These are phyloP conservation scores for Alternaria novae-zelandiae DNA, from an alignment of 2,329 filamentous ascomycete genomes.

Conservation along the genomic window DNA sequence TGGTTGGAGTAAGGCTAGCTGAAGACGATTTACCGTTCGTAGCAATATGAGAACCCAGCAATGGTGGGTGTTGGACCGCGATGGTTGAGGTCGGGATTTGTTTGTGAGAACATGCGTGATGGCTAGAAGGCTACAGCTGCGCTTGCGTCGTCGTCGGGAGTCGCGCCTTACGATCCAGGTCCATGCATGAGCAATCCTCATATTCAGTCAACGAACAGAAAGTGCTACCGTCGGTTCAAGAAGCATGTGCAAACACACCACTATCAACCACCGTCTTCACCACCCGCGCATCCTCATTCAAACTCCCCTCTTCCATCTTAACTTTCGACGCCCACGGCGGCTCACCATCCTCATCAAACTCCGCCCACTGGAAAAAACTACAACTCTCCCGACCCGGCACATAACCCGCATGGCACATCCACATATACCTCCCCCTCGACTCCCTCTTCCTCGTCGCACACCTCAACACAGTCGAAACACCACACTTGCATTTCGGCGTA, in stretches of 20 bases:
- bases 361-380: conserved; percentile 41
- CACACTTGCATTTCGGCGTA: conserved; percentile 81
- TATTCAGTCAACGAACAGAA: not conserved
- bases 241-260: not conserved
- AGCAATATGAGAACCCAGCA: not conserved
- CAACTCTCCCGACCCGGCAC: conserved; percentile 65
- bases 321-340: conserved; percentile 64
- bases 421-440: conserved; percentile 83
- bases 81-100: not conserved
- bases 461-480: conserved; percentile 70
- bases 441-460: conserved; percentile 81
- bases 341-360: conserved; percentile 72
- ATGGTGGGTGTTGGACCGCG: not conserved
- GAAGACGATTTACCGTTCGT: not conserved
- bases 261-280: not conserved
- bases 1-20: not conserved
- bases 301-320: not conserved
- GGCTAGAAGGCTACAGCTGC: not conserved
- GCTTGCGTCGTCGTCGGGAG: not conserved
- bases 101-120: not conserved
- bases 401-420: conserved; percentile 87
- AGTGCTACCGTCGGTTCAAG: not conserved
- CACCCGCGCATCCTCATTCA: not conserved
- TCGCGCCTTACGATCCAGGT: not conserved
- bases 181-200: not conserved